Base-by-base conservation (phyloP, 306 rosid species). In the Pueraria montana region DNA sequence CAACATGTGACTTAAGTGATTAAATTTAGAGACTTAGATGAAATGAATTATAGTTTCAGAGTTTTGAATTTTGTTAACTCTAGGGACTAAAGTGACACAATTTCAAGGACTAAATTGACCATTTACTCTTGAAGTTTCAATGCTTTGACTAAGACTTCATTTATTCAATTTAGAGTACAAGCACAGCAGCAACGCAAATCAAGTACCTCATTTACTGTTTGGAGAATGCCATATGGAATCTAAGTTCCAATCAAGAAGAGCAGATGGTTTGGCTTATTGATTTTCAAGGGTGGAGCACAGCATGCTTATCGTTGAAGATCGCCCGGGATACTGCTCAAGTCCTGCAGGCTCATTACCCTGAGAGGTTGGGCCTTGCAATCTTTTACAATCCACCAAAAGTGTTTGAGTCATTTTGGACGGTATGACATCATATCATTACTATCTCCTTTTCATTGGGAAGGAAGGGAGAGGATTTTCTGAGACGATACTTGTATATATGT, bases 361-460 rank as follows among this genome's bases (percentile, higher is more conserved):
- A 92, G 87, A 91, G 96, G 76, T 73, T 94, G 87, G 97, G 91
- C 68, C 74, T 85, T 53, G 98, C 94, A 77, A 83, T 94, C 75
- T 86, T 94, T 14, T 92, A 94, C 88, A 89, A 94, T 58, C 97
- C 97, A 21, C 98, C 98, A 36, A 94, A 92, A 83, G 16, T 94
- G 68, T 94, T 94, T 17, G 96, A 94, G 86, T 91, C 98, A 21
- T 92, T 92, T 86, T 91, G 95, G 97, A 86, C 80, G 97, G 98
- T 94, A 88, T 62, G 90, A 69, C 68, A 68, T 69, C 84, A 77
- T 61, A 45, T 34, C 40, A 58, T 75, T 26, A 11, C 12, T 36
- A 52, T 55, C 20, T 82, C 6, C 18, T 45, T 65, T 78, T 32
- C 12, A 24, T 72, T 12, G 8, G 42, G 74, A 18, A 10, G 53